Base-by-base conservation (phyloP, 2,329 filamentous ascomycete genomes). In the Aspergillus ruber region DNA sequence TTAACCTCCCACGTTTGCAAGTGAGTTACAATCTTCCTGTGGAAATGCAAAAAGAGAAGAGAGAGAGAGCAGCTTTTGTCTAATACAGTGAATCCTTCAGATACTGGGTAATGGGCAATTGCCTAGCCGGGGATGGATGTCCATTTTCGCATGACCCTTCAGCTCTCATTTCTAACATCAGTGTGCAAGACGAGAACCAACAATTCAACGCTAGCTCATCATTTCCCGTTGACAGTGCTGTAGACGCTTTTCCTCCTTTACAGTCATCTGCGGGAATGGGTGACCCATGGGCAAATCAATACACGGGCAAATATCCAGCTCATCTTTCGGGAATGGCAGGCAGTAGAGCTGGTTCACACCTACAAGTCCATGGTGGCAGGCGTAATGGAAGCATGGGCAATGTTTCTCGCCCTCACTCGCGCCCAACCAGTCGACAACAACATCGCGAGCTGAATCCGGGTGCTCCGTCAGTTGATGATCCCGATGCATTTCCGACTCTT, bases 111-210 rank as follows among this genome's bases (percentile, higher is more conserved):
- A 89, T 89, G 73, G 93, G 93, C 1, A 96, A 91, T 61, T 98
- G 93, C 65, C 79, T 98, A 29, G 93, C 93, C 17, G 91, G 93
- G 32, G 85, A 90, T 48, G 90, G 89, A 3, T 98, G 93, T 68
- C 88, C 95, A 50, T 98, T 98, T 73, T 97, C 91, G 12, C 93
- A 98, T 68, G 93, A 98, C 59, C 93, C 93, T 2, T 83, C 90
- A 1, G 82, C 89, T 56, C 79, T 96, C 12, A 83, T 95, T 71
- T 89, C 85, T 60, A 87, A 87, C 57, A 79, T 98, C 53, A 82
- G 78, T 27, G 71, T 96, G 12, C 85, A 88, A 53, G 87, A 71
- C 41, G 62, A 60, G 29, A 61, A 54, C 20, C 56, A 57, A 8
- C 56, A 58, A 76, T 76, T 57, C 84, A 83, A 35, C 80, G 84